Evolutionary conservation across 139 green algal genomes (phyloP), one percentile per base, ranked within the genome.

Genomic region (Coelastrella sp.): DNA sequence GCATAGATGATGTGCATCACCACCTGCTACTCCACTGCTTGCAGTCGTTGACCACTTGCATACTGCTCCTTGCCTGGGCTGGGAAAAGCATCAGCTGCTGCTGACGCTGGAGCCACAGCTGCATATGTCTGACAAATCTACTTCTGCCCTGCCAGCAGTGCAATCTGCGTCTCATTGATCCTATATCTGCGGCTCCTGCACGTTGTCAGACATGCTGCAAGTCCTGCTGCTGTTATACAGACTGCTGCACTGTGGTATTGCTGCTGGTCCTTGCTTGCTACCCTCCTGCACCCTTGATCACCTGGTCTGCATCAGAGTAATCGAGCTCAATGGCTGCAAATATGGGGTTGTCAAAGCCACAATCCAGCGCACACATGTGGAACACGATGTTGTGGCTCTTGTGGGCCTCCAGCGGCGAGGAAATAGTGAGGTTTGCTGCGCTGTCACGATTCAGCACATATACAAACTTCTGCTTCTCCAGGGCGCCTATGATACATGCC

Each of bases 241-340:
- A 10, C 61, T 68, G 61, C 10, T 10, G 61, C 7, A 68, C 61
- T 68, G 19, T 74, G 20, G 16, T 73, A 22, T n/a, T 59, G 80
- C 80, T 75, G 83, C 65, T 80, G 23, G 57, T 86, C 57, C 78
- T 73, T 71, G 81, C 19, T 22, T 87, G 60, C 59, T 86, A 7
- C 57, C 6, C n/a, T n/a, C n/a, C n/a, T 80, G 73, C 73, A 80
- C 8, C 7, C 7, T 65, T 57, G 78, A 83, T 0, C 74, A 98
- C 96, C 95, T 98, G 93, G 90, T 99, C 98, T 0, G 95, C 96
- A 32, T 99, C 97, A 3, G 93, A 91, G 89, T 99, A 99, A 94
- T 99, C 97, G 86, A 99, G 95, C 95, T 99, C 98, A 57, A 99
- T 99, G 71, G 98, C 98, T 1, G 98, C 98, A 94, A 99, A 99